Conservation (phyloP, 176 grass and related monocot genomes). For the Cenchrus purpureus region DNA sequence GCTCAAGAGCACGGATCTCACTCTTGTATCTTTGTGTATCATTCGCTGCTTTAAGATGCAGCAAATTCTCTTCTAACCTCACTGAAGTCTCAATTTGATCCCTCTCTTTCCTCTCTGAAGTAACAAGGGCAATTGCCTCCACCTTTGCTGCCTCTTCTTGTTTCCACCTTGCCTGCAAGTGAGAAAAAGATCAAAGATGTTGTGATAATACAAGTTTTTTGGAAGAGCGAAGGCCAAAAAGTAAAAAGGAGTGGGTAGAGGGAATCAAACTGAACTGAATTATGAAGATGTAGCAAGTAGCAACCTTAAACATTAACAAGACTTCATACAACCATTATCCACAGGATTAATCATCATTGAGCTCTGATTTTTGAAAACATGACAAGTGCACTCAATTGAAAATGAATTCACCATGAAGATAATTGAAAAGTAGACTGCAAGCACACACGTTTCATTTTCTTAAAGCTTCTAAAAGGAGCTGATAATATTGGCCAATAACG, state of each 20-base stretch:
- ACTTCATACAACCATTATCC: conserved; percentile 27
- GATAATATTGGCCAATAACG: conserved; percentile 10
- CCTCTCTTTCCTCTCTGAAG: conserved; percentile 65
- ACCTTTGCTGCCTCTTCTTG: conserved; percentile 70
- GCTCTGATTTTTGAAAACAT: conserved; percentile 8
- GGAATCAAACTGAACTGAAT: not conserved
- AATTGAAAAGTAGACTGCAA: not conserved
- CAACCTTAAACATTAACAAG: conserved; percentile 16
- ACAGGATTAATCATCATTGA: not conserved
- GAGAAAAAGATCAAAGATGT: conserved; percentile 3
- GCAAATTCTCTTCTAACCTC: conserved; percentile 76
- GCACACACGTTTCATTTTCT: not conserved
- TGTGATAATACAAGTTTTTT: not conserved
- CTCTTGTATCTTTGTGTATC: conserved; percentile 73
- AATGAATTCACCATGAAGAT: conserved; percentile 7
- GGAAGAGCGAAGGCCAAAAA: not conserved
- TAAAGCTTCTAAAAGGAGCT: conserved; percentile 7
- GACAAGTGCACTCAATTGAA: not conserved
- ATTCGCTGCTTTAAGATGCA: conserved; percentile 79
- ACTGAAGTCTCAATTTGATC: conserved; percentile 66
- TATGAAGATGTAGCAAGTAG: not conserved
- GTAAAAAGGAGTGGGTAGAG: not conserved
- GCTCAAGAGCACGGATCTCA: conserved; percentile 71
- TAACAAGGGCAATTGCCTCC: conserved; percentile 56
- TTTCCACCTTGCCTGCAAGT: conserved; percentile 58